Evolutionary conservation across 306 rosid species (phyloP).

Genomic region (Cucurbita maxima): DNA sequence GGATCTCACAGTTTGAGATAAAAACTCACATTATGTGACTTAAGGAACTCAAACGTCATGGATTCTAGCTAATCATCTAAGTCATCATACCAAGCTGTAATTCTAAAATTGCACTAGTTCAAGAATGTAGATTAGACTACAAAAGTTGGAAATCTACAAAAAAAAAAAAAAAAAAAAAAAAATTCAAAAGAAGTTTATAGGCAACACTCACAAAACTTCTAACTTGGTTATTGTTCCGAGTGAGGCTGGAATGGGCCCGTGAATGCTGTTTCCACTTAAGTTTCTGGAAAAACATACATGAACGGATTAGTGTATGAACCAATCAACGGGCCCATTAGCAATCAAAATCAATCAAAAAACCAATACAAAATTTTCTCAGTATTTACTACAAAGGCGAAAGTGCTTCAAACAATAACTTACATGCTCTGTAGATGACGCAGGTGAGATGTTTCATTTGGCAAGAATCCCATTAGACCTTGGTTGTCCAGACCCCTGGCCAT

Average conservation of each 20-base stretch:
- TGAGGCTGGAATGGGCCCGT: constrained; percentile 63
- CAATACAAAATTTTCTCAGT: background rate
- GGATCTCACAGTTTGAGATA: background rate
- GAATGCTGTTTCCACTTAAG: constrained; percentile 77
- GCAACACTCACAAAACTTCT: constrained; percentile 61
- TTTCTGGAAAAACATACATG: constrained; percentile 34
- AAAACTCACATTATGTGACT: background rate
- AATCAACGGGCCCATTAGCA: background rate
- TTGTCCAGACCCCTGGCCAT: constrained; percentile 78
- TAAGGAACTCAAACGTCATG: background rate
- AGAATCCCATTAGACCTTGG: constrained; percentile 79
- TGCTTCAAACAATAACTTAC: constrained; percentile 34
- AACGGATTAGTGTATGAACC: constrained; percentile 9
- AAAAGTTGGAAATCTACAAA: background rate
- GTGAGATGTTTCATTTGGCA: constrained; percentile 59
- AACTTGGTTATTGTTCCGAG: constrained; percentile 58
- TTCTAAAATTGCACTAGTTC: background rate
- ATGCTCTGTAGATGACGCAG: constrained; percentile 59
- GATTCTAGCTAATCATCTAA: background rate
- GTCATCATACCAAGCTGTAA: background rate
- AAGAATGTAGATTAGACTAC: background rate
- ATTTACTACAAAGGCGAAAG: background rate
- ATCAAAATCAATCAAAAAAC: background rate
- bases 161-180: background rate
- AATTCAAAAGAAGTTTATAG: background rate